Evolutionary conservation across 2,329 filamentous ascomycete genomes (phyloP).

Genomic region (Didymella glomerata): DNA sequence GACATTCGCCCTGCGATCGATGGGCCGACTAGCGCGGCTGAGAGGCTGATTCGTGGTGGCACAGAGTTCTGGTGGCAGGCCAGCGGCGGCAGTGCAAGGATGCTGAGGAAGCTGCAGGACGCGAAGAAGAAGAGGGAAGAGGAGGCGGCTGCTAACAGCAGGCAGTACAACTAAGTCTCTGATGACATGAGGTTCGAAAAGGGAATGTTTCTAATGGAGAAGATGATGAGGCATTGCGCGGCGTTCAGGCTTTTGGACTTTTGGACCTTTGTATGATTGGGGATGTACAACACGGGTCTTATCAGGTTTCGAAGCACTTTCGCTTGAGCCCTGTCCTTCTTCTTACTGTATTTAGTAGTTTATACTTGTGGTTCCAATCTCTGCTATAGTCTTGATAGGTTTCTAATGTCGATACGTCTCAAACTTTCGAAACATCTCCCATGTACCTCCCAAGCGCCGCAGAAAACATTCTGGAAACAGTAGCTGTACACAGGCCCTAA

Average conservation of each 20-base stretch:
- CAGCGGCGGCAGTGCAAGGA: slow-evolving; percentile 72
- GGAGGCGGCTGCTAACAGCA: slow-evolving; percentile 29
- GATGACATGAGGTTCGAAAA: background rate
- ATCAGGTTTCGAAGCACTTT: background rate
- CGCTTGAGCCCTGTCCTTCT: background rate
- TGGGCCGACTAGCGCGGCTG: slow-evolving; percentile 79
- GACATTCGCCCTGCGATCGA: slow-evolving; percentile 91
- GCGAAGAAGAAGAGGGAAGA: slow-evolving; percentile 44
- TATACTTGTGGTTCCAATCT: slow-evolving; percentile 1
- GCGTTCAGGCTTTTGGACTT: slow-evolving; percentile 16
- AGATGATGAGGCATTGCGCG: slow-evolving; percentile 21
- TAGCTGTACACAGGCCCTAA: background rate
- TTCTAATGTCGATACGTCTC: slow-evolving; percentile 6
- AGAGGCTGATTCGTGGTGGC: slow-evolving; percentile 87
- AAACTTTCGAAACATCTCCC: background rate
- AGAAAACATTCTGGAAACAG: background rate
- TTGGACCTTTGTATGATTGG: slow-evolving; percentile 6
- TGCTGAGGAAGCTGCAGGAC: slow-evolving; percentile 50
- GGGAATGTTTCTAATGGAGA: background rate
- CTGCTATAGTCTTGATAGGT: slow-evolving; percentile 1
- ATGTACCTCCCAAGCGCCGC: background rate
- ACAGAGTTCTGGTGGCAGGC: slow-evolving; percentile 95
- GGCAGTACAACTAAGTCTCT: slow-evolving; percentile 39
- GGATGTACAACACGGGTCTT: slow-evolving; percentile 13
- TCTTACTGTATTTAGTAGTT: slow-evolving; percentile 2